A percentile compares a stretch with the other conserved stretches of the same genome.
These are phyloP conservation scores for Goffeauzyma gilvescens DNA, from an alignment of 768 basidiomycete species.

Conservation along the genomic window DNA sequence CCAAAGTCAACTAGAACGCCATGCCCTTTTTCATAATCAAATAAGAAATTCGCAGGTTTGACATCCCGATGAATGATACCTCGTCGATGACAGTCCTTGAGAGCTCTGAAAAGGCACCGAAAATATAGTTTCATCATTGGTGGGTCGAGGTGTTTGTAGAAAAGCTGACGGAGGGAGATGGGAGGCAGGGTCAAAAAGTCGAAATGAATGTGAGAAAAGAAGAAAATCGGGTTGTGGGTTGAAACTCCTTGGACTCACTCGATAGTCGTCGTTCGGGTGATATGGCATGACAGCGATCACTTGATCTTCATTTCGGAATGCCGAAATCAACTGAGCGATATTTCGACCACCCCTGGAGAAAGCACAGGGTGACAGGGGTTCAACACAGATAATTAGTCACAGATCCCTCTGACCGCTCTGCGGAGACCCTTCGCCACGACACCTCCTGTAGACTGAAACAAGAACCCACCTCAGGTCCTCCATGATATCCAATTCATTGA, in stretches of 20 bases:
- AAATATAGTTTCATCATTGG: slow-evolving; percentile 67
- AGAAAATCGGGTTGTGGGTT: too few relatives aligned
- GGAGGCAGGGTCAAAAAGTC: not conserved
- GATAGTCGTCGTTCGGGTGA: slow-evolving; percentile 76
- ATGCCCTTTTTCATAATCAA: slow-evolving; percentile 59
- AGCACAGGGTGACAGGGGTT: slow-evolving; percentile 1
- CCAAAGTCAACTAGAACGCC: slow-evolving; percentile 91
- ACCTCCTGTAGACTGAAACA: not conserved
- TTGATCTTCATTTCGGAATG: slow-evolving; percentile 76
- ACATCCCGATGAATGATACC: slow-evolving; percentile 89
- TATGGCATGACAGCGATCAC: slow-evolving; percentile 89
- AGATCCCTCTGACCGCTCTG: not conserved
- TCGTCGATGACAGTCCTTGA: slow-evolving; percentile 69
- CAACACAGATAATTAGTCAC: not conserved
- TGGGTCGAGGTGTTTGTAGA: slow-evolving; percentile 54
- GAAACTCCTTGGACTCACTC: slow-evolving; percentile 40
- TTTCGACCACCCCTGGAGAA: slow-evolving; percentile 55
- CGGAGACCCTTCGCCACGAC: not conserved
- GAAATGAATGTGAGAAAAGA: too few relatives aligned
- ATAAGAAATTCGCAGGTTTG: slow-evolving; percentile 94
- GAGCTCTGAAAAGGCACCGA: slow-evolving; percentile 69
- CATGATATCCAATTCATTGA: slow-evolving; percentile 81
- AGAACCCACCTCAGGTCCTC: slow-evolving; percentile 40
- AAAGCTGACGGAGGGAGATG: slow-evolving; percentile 40
- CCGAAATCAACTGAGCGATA: slow-evolving; percentile 80